Evolutionary conservation across 2,329 filamentous ascomycete species (phyloP), one percentile per base, ranked within the genome.

Genomic region (Penicillium sp.): DNA sequence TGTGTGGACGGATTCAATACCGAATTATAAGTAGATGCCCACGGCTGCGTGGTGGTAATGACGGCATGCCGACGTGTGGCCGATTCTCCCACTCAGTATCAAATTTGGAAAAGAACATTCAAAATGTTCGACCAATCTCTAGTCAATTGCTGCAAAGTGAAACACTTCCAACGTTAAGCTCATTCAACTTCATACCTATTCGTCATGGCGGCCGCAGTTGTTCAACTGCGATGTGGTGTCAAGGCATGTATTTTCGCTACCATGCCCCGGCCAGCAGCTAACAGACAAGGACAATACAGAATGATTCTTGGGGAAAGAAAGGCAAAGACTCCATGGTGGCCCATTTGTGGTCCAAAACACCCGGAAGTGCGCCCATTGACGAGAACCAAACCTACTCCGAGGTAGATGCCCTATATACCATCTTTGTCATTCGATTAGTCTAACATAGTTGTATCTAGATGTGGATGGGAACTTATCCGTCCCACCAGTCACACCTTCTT

Each of bases 381-480:
- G 83, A 90, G 54, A 78, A 81, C 56, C 81, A 85, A 64, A 74
- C 78, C 7, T 92, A 92, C 68, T 82, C 84, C 1, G 85, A 88
- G 69, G 82, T 84, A 55, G 22, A 58, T 26, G 19, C 21, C 3
- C n/a, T 19, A 3, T 22, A 42, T 14, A 6, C 1, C 4, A 1
- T 2, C 10, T 21, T 3, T 13, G 19, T 4, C 8, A 13, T 19
- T 42, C 19, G 5, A 11, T 22, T 16, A 10, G 22, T 29, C 37
- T 55, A 14, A 52, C 22, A 5, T 31, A 57, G 3, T 16, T 21
- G 3, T 13, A 4, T 13, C 2, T 42, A 77, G 75, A 85, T 88
- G 81, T 91, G 89, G 89, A 89, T 91, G 78, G 89, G 88, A 4
- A 90, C 89, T 45, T 91, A 92, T 68, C 88, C 88, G 0, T 84